Evolutionary conservation across 2,329 filamentous ascomycete genomes (phyloP), one percentile per base, ranked within the genome.

Genomic region (Talaromyces sp.): DNA sequence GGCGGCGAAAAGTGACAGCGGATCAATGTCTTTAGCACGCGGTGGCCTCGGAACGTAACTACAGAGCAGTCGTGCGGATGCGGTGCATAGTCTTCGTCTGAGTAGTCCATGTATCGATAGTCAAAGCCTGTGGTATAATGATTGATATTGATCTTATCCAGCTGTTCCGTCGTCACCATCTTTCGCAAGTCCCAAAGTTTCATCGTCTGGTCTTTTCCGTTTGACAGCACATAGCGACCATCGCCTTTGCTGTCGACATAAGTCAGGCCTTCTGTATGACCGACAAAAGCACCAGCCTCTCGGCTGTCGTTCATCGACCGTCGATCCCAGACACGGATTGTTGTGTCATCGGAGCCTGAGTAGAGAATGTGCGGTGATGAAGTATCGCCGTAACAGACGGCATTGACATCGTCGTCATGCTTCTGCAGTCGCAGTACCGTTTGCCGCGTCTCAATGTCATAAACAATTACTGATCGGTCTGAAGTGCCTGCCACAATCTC

Each of bases 131-230:
- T 85, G 0, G 82, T 83, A 70, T 82, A 85, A 29, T 72, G 69
- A 57, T 75, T 71, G 4, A 78, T 74, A 55, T 86, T 78, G 60
- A 87, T 79, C 4, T 72, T 73, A 62, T 85, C 82, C 69, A 79
- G 75, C 72, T 77, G 73, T 35, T 87, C 82, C 0, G 88, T 88
- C 5, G 86, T 86, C 80, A 94, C 90, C 82, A 92, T 93, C 81
- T 90, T 95, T 56, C 93, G 83, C 59, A 97, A 73, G 73, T 99
- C 94, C 94, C 94, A 99, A 0, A 99, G 82, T 76, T 97, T 97
- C 85, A 96, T 96, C 48, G 88, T 93, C 74, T 97, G 94, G 70
- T 99, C 94, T 72, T 97, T 99, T 63, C 87, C 91, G 68, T 99
- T 99, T 65, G 88, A 92, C 27, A 99, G 84, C 9, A 97, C 89